These are phyloP conservation scores for button mushroom (Agaricus bisporus) DNA, from an alignment of 768 basidiomycete genomes.

Conservation along the genomic window DNA sequence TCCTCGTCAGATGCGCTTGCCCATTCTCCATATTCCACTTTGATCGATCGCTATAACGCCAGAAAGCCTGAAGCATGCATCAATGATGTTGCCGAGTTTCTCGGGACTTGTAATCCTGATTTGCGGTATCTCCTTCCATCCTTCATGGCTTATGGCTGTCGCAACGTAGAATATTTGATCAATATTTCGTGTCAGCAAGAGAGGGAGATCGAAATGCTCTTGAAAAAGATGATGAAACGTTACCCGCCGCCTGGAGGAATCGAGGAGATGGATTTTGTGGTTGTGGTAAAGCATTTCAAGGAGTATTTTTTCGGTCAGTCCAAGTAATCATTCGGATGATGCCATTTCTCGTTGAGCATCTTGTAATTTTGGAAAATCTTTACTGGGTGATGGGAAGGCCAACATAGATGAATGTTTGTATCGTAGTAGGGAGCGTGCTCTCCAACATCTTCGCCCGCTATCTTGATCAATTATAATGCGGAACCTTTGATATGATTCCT, in stretches of 20 bases:
- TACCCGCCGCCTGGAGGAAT: not conserved
- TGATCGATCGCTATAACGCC: not conserved
- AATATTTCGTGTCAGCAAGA: not conserved
- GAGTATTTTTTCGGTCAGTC: not conserved
- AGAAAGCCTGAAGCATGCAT: not conserved
- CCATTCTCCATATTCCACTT: not conserved
- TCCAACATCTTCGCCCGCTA: no score
- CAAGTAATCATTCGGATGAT: no score
- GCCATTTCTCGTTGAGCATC: no score
- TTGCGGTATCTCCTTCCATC: constrained; percentile 1
- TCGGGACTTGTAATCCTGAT: constrained; percentile 1
- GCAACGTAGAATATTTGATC: not conserved
- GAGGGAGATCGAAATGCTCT: not conserved
- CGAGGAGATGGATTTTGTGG: not conserved
- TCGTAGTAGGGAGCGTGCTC: no score
- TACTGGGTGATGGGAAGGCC: no score
- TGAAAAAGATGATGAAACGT: not conserved
- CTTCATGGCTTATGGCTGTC: constrained; percentile 4
- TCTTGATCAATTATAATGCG: no score
- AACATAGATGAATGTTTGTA: no score
- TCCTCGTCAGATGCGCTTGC: not conserved
- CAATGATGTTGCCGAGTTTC: constrained; percentile 2
- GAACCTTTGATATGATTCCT: no score
- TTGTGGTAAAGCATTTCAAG: not conserved
- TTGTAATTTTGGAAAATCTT: no score